Evolutionary conservation across 1,284 basidiomycete genomes (phyloP).

Genomic region (Fomitopsis pinicola): DNA sequence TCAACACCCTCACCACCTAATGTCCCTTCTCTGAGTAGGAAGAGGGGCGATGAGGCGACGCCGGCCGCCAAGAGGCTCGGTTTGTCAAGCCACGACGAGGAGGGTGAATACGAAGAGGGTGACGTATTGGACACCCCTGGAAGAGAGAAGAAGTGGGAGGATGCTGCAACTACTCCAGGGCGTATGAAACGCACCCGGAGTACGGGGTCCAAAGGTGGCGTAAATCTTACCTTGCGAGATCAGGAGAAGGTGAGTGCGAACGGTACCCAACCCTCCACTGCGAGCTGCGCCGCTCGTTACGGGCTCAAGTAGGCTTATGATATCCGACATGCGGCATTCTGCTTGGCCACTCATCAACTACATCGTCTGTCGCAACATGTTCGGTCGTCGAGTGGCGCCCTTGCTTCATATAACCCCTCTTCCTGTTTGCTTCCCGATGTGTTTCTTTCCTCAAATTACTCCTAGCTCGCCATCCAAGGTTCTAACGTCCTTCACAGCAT

Average conservation of each 20-base stretch:
- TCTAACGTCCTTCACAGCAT: conserved; percentile 47
- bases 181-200: conserved; percentile 40
- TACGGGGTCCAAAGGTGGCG: conserved; percentile 47
- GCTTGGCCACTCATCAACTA: too few species aligned
- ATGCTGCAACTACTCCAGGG: conserved; percentile 47
- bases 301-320: too few species aligned
- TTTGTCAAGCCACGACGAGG: conserved; percentile 18
- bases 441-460: neutral
- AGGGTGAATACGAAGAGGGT: conserved; percentile 33
- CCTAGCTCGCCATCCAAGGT: neutral
- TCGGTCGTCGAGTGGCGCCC: neutral
- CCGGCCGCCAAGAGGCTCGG: conserved; percentile 26
- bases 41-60: conserved; percentile 27
- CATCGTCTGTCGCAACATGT: too few species aligned
- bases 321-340: too few species aligned
- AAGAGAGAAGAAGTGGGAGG: conserved; percentile 45
- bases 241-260: conserved; percentile 80
- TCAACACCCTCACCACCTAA: conserved; percentile 49
- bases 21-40: conserved; percentile 18
- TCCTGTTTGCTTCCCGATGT: too few species aligned
- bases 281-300: too few species aligned
- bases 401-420: too few species aligned
- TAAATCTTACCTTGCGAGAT: conserved; percentile 80
- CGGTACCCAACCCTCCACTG: neutral
- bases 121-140: conserved; percentile 52